Evolutionary conservation across 2,329 filamentous ascomycete species (phyloP), one percentile per base, ranked within the genome.

Genomic region (Diaporthe citri): DNA sequence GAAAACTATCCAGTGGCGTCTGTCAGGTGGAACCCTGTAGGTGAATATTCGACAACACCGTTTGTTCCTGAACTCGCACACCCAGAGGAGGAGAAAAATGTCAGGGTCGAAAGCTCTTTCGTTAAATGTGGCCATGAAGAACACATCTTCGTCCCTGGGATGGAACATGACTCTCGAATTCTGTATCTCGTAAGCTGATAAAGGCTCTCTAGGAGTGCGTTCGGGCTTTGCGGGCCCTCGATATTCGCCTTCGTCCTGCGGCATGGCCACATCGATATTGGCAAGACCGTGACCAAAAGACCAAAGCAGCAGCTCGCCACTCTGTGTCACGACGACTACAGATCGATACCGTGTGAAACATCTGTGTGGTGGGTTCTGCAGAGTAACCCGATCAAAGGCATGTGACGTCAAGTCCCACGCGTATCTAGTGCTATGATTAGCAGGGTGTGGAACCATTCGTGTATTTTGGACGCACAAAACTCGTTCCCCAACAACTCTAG

Each of bases 21-120:
- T 12, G 8, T 51, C 22, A 17, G 12, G 25, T 46, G 39, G 12
- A 12, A 55, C 25, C 2, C 43, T 17, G 46, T 34, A 57, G 36
- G 34, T 64, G 64, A 57, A 71, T 13, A 39, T n/a, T 12, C 28
- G 52, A 66, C 36, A 51, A 20, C 34, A 72, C n/a, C 22, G 43
- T 28, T 17, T 75, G 31, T 41, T 56, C n/a, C 28, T 60, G 52
- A 69, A 73, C 36, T 73, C 60, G 34, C 55, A 73, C 12, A 74
- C 66, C 20, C 55, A n/a, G 4, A 69, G 36, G 20, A 59, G 13
- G 12, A 36, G 12, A 60, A 17, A 13, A 13, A 17, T 9, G n/a
- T 39, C 12, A 52, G 46, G 31, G 2, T 25, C 13, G 17, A 13
- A 8, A 5, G 9, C 3, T 34, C 15, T 25, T 15, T 31, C 34